These are phyloP conservation scores for Podaxis carcinomalis DNA, from an alignment of 768 basidiomycete genomes.

Conservation along the genomic window DNA sequence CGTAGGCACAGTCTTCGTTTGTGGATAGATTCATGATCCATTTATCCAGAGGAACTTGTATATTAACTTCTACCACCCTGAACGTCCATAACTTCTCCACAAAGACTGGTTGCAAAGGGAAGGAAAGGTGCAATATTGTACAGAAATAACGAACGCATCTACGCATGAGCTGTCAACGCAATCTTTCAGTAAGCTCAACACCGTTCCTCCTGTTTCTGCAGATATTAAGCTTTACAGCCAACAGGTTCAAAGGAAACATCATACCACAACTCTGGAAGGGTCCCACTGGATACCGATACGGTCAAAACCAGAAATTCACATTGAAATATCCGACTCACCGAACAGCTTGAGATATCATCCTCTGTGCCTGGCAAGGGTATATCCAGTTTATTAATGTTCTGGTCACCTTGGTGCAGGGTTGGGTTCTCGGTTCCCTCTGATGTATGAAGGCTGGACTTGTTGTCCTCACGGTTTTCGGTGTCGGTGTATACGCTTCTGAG, in stretches of 20 bases:
- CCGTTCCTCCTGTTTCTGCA: background rate
- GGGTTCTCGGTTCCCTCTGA: background rate
- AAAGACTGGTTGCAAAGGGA: background rate
- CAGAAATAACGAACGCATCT: background rate
- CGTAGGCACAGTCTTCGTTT: slow-evolving; percentile 45
- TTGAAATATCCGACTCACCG: background rate
- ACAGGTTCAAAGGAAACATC: background rate
- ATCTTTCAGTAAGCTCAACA: background rate
- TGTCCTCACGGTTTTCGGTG: background rate
- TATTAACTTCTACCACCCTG: background rate
- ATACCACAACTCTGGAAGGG: background rate
- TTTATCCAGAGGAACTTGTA: background rate
- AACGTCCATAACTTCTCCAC: background rate
- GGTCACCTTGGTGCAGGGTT: background rate
- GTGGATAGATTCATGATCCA: slow-evolving; percentile 22
- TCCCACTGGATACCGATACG: background rate
- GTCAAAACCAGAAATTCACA: background rate
- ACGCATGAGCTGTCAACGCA: background rate
- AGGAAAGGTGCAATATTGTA: background rate
- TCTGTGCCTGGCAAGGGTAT: background rate
- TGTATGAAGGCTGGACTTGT: background rate
- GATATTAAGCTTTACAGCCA: background rate
- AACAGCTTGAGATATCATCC: background rate
- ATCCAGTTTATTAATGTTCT: background rate
- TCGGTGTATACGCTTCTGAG: background rate